Evolutionary conservation across 352 stramenopile genomes (phyloP), one percentile per base, ranked within the genome.

Genomic region (Globisporangium apiculatum): DNA sequence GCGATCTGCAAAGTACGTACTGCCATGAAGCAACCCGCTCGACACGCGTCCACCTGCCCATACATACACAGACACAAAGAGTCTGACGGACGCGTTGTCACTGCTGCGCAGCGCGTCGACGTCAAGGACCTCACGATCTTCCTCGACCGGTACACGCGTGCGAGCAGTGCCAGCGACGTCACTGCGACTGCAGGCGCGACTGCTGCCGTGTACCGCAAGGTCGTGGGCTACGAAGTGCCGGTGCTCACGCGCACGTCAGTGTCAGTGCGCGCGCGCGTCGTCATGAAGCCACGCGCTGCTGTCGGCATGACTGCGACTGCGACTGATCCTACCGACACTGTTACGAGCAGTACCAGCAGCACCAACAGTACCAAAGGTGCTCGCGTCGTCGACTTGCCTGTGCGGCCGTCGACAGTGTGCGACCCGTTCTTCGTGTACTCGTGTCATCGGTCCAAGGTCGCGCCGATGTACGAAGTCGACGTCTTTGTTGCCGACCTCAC

Each of bases 61-160:
- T 3, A 31, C 24, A 31, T 31, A 31, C 24, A 31, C 24, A 31
- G 24, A 3, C 24, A 31, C 24, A 3, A 31, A 31, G 24, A 31
- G 24, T 31, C 24, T 31, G 24, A 31, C 24, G 24, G 42, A 17
- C 11, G 42, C 42, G 5, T 17, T 47, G 17, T 53, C 4, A 15
- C 35, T 40, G n/a, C 17, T 38, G 12, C 37, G 50, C 40, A 87
- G 72, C 53, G 70, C 5, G 76, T 91, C 50, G 83, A 92, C 35
- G 77, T 71, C 4, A 87, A 85, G 48, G 85, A 94, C 48, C 55
- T 94, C 18, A 93, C 85, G 0, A 87, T 93, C 49, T 94, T 94
- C 47, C 56, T 94, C 1, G 85, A 94, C 68, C 70, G 85, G 36
- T 94, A 93, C 61, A 89, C 75, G 4, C 86, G 67, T 57, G 75